phyloP scores from a whole-genome alignment of 768 basidiomycete genomes.

The Boletus subcaerulescens region DNA sequence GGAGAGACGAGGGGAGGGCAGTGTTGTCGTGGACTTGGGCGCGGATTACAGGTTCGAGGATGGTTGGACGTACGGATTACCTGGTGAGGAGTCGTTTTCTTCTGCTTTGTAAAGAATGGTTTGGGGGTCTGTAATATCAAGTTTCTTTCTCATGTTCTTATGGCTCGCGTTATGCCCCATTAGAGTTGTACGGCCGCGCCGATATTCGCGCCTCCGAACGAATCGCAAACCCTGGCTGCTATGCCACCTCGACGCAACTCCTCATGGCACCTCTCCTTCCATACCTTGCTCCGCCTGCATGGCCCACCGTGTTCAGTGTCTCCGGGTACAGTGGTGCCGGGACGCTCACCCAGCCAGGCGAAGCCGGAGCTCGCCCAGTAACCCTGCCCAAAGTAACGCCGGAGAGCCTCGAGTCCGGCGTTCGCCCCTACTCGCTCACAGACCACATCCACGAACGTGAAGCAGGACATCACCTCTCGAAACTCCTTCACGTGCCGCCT shows the following conservation, averaged over 20 bases:
- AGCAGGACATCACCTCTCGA: slow-evolving; percentile 78
- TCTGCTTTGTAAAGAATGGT: slow-evolving; percentile 29
- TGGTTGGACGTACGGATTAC: slow-evolving; percentile 96
- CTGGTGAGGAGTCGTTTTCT: slow-evolving; percentile 72
- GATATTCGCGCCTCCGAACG: slow-evolving; percentile 68
- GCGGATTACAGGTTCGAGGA: slow-evolving; percentile 96
- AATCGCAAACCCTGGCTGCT: slow-evolving; percentile 81
- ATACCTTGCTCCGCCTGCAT: slow-evolving; percentile 53
- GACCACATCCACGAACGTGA: slow-evolving; percentile 99
- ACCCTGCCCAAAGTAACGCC: slow-evolving; percentile 82
- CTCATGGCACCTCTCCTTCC: slow-evolving; percentile 86
- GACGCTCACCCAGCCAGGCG: slow-evolving; percentile 65
- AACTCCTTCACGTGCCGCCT: slow-evolving; percentile 38
- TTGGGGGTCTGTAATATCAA: slow-evolving; percentile 36
- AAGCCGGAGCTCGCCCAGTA: slow-evolving; percentile 60
- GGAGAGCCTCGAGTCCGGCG: slow-evolving; percentile 67
- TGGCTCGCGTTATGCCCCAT: neutral
- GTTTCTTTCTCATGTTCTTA: slow-evolving; percentile 31
- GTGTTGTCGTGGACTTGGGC: slow-evolving; percentile 88
- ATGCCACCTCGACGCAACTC: slow-evolving; percentile 90
- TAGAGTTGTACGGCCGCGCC: slow-evolving; percentile 85
- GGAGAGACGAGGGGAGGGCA: slow-evolving; percentile 44
- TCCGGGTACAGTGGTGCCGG: slow-evolving; percentile 97
- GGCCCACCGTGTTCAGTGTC: slow-evolving; percentile 86
- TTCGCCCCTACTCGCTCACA: slow-evolving; percentile 87